Evolutionary conservation across 495 filamentous ascomycete genomes (phyloP).

Genomic region (Chlorociboria aeruginascens): DNA sequence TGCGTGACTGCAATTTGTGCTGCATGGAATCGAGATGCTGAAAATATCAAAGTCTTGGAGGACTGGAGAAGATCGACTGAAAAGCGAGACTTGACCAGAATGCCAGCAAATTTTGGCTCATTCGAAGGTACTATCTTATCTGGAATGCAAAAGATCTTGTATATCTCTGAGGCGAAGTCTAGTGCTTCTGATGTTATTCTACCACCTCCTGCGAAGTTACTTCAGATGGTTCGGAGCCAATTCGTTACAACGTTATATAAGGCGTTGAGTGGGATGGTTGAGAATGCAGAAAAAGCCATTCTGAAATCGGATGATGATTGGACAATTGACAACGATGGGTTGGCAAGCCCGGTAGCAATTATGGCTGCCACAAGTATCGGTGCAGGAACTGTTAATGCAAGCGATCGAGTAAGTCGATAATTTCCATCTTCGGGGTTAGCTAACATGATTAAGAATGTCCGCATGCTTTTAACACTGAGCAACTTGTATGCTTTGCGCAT

Average conservation of each 20-base stretch:
- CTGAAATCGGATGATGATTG: constrained; percentile 32
- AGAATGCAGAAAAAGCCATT: constrained; percentile 71
- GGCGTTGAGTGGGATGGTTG: constrained; percentile 83
- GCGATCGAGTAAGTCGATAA: constrained; percentile 50
- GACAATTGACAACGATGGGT: constrained; percentile 36
- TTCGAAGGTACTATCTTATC: constrained; percentile 68
- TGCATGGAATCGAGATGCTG: constrained; percentile 80
- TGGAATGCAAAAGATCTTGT: constrained; percentile 88
- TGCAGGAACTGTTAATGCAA: constrained; percentile 48
- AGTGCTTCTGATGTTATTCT: constrained; percentile 62
- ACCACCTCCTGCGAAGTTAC: constrained; percentile 68
- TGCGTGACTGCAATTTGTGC: constrained; percentile 67
- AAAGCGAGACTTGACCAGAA: constrained; percentile 71
- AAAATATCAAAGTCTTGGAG: constrained; percentile 79
- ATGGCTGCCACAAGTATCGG: constrained; percentile 18
- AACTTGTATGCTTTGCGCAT: constrained; percentile 73
- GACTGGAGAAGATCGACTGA: constrained; percentile 79
- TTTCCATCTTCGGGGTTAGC: constrained; percentile 1
- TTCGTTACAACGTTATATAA: constrained; percentile 91
- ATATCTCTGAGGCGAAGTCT: constrained; percentile 72
- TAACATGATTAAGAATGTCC: constrained; percentile 55
- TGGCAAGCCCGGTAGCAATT: constrained; percentile 20
- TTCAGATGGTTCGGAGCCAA: constrained; percentile 73
- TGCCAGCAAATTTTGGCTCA: constrained; percentile 70
- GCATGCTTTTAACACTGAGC: constrained; percentile 82